A percentile compares a stretch with the other conserved stretches of the same genome.
Evolutionary conservation across 805 yeast genomes (phyloP).

Genomic region (Hanseniaspora guilliermondii): DNA sequence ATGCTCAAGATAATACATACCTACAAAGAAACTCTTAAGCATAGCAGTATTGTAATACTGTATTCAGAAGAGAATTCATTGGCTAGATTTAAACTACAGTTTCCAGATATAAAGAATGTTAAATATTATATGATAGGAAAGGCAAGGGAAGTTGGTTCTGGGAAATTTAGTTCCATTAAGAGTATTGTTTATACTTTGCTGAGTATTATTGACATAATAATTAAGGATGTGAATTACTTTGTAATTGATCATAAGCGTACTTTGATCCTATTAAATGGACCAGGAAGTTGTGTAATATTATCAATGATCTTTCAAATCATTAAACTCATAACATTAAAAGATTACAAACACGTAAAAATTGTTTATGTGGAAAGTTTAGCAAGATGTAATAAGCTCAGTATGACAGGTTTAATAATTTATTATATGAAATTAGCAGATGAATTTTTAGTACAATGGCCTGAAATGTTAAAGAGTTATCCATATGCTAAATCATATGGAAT

Average conservation of each 20-base stretch:
- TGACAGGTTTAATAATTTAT: constrained; percentile 60
- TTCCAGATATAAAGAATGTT: constrained; percentile 11
- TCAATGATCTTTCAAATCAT: constrained; percentile 44
- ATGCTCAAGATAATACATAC: constrained; percentile 57
- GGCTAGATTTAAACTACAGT: constrained; percentile 28
- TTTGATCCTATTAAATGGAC: constrained; percentile 29
- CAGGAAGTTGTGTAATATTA: constrained; percentile 31
- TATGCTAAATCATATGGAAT: constrained; percentile 70
- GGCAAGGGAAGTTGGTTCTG: constrained; percentile 32
- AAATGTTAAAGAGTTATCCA: constrained; percentile 37
- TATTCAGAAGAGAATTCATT: constrained; percentile 29
- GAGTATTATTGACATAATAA: background rate
- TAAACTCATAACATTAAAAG: constrained; percentile 36
- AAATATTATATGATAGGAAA: constrained; percentile 22
- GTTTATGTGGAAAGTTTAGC: constrained; percentile 82
- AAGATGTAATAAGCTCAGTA: constrained; percentile 58
- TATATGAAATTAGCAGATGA: constrained; percentile 51
- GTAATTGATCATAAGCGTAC: background rate
- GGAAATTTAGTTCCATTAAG: constrained; percentile 22
- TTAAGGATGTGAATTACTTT: background rate
- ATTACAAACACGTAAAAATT: constrained; percentile 35
- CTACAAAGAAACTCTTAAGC: constrained; percentile 33
- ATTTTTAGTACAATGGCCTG: constrained; percentile 83
- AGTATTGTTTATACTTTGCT: constrained; percentile 28
- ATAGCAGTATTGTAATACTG: constrained; percentile 29